Base-by-base conservation (phyloP, 345 rosid genomes). In the Pseudoturritis turrita region DNA sequence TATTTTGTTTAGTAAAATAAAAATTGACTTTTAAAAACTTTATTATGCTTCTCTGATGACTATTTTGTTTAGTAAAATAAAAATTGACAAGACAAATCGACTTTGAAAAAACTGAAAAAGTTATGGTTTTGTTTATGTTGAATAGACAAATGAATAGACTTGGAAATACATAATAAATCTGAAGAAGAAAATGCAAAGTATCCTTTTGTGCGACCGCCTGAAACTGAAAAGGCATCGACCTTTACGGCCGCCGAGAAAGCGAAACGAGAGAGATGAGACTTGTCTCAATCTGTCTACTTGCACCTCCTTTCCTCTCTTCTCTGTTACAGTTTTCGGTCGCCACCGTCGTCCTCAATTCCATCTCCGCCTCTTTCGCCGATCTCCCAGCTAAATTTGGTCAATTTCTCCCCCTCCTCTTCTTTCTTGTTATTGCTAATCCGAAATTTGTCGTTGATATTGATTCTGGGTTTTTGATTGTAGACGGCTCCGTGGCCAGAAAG, bases 371-470 rank as follows among this genome's bases (percentile, higher is more conserved):
- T 61, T 90, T 85, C 71, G 59, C 85, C 15, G 88, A 83, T 83
- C 85, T 88, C 74, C 92, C 97, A 36, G 95, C 95, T 62, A 87
- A 85, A 82, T 88, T 64, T 75, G 92, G 95, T 88, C 80, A 78
- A 21, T 58, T 21, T 15, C 18, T 40, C 28, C 40, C 36, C 66
- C 29, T 39, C 10, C 14, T 21, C n/a, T 18, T 25, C 33, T 10
- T 18, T 28, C 56, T 5, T 61, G 1, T 18, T 22, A 31, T 54
- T 28, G 9, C 25, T 46, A 3, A 1, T 14, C 46, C 50, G 18
- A 10, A 40, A 25, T 28, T 8, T 28, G 3, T 54, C 26, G 2
- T 13, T 31, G 53, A 25, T 33, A 40, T 3, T 29, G 50, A 31
- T 21, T 43, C 12, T 41, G 22, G 5, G 10, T 10, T 10, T 23